Base-by-base conservation (phyloP, 805 yeast genomes). In the Candida arabinofermentans region DNA sequence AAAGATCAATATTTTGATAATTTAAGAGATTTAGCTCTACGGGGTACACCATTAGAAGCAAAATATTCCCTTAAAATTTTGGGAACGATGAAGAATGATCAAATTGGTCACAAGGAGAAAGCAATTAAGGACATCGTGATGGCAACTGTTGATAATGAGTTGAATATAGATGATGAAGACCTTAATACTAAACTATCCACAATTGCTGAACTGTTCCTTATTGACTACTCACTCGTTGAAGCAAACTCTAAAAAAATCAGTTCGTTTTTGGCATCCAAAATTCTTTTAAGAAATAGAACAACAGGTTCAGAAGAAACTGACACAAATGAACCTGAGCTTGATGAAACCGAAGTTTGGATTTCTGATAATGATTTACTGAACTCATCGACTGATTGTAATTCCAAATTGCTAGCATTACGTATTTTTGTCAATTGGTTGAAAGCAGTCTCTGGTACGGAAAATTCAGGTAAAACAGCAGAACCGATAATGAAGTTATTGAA, bases 401-500 rank as follows among this genome's bases (percentile, higher is more conserved):
- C 64, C 1, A 62, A 62, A 36, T 27, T 65, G 1, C 43, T 62
- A 24, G 71, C 85, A 0, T 54, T 87, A 36, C 68, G 75, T 41
- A 57, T 82, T 1, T 71, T 86, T 34, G 74, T 79, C 2, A 83
- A 83, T 54, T 72, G 86, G 59, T 55, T 86, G 22, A 45, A 40
- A 14, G 34, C 53, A 0, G 57, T 52, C 2, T 63, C 64, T 0
- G 55, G 61, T 2, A 71, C 69, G 4, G 62, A 67, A 9, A 58
- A 72, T 2, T 61, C 72, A 2, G 62, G 51, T 3, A 67, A 70
- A 12, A 62, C 73, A 32, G 77, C 83, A 0, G 75, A 72, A 41
- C 86, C 88, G 13, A 79, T 85, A 0, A 61, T 87, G 46, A 85
- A 83, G 51, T 62, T 88, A 22, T 67, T 88, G 24, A 68, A 77